These are phyloP conservation scores for Annona squamosa DNA, from an alignment of 164 flowering plant species.

Conservation along the genomic window DNA sequence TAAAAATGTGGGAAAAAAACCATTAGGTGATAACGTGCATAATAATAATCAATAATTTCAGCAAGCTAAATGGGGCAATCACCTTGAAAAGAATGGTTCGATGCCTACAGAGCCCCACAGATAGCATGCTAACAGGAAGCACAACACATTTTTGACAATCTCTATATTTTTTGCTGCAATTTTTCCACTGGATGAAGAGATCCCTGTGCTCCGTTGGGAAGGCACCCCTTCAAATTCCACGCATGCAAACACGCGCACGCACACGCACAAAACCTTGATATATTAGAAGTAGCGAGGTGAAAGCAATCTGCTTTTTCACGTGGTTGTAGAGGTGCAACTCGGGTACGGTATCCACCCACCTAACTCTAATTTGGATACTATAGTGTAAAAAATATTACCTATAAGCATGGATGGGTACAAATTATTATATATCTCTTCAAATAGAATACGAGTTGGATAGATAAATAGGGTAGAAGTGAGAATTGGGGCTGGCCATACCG, in stretches of 20 bases:
- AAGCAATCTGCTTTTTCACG: not conserved
- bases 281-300: slow-evolving; percentile 7
- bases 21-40: too few relatives aligned
- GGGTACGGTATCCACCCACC: too few relatives aligned
- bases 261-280: slow-evolving; percentile 7
- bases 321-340: not conserved
- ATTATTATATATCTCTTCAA: too few relatives aligned
- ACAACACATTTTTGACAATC: slow-evolving; percentile 62
- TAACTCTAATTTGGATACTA: too few relatives aligned
- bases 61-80: not conserved
- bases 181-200: slow-evolving; percentile 62
- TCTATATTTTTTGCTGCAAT: slow-evolving; percentile 53
- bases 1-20: too few relatives aligned
- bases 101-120: slow-evolving; percentile 89
- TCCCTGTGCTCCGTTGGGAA: slow-evolving; percentile 80
- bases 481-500: too few relatives aligned
- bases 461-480: too few relatives aligned
- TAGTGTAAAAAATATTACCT: too few relatives aligned
- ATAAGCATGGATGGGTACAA: too few relatives aligned
- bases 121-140: slow-evolving; percentile 73
- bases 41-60: too few relatives aligned
- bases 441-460: too few relatives aligned
- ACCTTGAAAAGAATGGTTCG: slow-evolving; percentile 96
- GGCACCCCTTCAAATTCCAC: slow-evolving; percentile 53
- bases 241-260: too few relatives aligned